phyloP scores from a whole-genome alignment of 352 stramenopile genomes.

The Phytophthora sansomeana region DNA sequence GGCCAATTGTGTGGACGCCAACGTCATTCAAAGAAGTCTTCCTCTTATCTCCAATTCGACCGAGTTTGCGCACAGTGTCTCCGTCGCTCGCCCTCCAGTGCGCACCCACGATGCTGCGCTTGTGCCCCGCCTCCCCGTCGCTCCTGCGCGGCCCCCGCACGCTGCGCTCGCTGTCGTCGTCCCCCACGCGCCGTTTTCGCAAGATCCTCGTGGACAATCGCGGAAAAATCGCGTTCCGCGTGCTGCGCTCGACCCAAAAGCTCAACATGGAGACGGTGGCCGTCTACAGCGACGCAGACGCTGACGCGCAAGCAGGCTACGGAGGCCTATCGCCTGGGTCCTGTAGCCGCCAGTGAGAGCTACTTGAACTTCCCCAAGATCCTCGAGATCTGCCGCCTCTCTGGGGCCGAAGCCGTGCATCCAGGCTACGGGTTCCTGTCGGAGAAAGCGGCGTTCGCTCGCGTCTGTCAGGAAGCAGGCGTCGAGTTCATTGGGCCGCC shows the following conservation, averaged over 20 bases:
- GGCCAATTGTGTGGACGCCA: not conserved
- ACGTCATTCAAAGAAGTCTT: not conserved
- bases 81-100: not conserved
- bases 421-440: slow-evolving; percentile 93
- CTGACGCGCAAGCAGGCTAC: slow-evolving; percentile 69
- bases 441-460: slow-evolving; percentile 86
- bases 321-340: slow-evolving; percentile 75
- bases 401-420: slow-evolving; percentile 86
- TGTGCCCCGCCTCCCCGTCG: slow-evolving; percentile 9
- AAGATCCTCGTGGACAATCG: slow-evolving; percentile 94
- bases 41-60: not conserved
- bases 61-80: not conserved
- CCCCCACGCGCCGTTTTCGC: slow-evolving; percentile 59
- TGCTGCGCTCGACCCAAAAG: slow-evolving; percentile 84
- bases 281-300: slow-evolving; percentile 91
- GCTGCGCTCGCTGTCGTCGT: slow-evolving; percentile 27
- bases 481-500: slow-evolving; percentile 93
- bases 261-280: slow-evolving; percentile 93
- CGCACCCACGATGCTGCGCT: slow-evolving; percentile 34
- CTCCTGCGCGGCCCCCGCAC: slow-evolving; percentile 9
- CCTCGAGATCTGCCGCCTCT: slow-evolving; percentile 66
- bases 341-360: slow-evolving; percentile 71
- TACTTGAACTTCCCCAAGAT: slow-evolving; percentile 86
- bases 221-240: slow-evolving; percentile 91
- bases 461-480: slow-evolving; percentile 68